phyloP scores from a whole-genome alignment of 1,284 basidiomycete species.

The Golubevia pallescens region DNA sequence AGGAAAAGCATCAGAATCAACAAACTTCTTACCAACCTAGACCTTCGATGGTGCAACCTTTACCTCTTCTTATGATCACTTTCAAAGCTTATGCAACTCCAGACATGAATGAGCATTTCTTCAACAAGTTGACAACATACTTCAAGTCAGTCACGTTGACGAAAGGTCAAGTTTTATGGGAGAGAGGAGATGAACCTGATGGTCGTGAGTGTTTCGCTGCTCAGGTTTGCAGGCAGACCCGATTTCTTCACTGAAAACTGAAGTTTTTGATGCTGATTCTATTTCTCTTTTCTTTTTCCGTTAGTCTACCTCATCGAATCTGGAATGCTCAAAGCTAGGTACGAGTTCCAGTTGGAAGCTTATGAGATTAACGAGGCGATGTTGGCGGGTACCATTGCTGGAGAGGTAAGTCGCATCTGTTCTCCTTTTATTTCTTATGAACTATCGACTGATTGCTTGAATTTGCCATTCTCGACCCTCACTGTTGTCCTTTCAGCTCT shows the following conservation, averaged over 20 bases:
- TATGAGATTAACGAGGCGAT: slow-evolving; percentile 62
- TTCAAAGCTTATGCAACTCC: slow-evolving; percentile 32
- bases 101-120: slow-evolving; percentile 67
- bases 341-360: slow-evolving; percentile 56
- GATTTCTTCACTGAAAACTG: background rate
- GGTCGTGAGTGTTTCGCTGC: slow-evolving; percentile 67
- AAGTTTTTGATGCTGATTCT: slow-evolving; percentile 4
- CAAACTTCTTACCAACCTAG: slow-evolving; percentile 13
- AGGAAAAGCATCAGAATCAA: slow-evolving; percentile 63
- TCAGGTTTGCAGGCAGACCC: no score
- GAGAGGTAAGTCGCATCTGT: slow-evolving; percentile 28
- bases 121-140: slow-evolving; percentile 71
- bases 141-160: slow-evolving; percentile 73
- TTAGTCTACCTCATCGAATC: slow-evolving; percentile 54
- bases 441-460: background rate
- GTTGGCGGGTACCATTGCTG: slow-evolving; percentile 61
- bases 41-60: slow-evolving; percentile 32
- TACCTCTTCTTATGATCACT: slow-evolving; percentile 36
- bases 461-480: background rate
- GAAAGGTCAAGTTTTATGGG: slow-evolving; percentile 76
- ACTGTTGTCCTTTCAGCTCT: slow-evolving; percentile 11
- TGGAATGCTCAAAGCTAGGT: slow-evolving; percentile 57
- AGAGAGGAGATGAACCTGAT: slow-evolving; percentile 76
- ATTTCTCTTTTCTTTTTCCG: background rate
- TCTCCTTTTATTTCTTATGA: background rate